Evolutionary conservation across 805 yeast genomes (phyloP), one percentile per base, ranked within the genome.

Genomic region (Monosporozyma unispora): DNA sequence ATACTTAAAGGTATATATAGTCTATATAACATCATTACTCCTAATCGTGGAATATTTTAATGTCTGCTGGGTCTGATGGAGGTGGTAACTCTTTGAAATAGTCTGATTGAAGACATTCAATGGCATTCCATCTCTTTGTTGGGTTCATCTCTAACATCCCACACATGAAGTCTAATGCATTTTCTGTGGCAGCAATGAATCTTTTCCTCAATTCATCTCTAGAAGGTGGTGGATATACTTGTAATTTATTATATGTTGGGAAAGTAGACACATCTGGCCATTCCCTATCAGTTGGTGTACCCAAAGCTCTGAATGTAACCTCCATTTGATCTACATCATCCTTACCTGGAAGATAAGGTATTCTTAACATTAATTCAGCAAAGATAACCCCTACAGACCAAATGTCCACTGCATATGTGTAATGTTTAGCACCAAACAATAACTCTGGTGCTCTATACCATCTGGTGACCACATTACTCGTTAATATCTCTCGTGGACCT

Each of bases 401-500:
- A 11, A 89, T 71, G 68, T 93, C 99, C 3, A 93, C 78, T 0
- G 95, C 95, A 1, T 82, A 83, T 0, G 96, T 84, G 60, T 93
- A 93, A 64, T 88, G 93, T 45, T 83, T 76, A 0, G 96, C 84
- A 0, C 96, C 97, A 53, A 91, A 79, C 22, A 93, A 70, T 44
- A 93, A 70, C 60, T 93, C 99, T 0, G 99, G 99, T 0, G 98
- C 96, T 49, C 98, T 72, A 67, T 93, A 93, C 99, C 99, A 93
- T 52, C 98, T 71, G 2, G 99, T 93, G 1, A 93, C 99, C 3
- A 93, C 99, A 54, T 90, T 91, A 1, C 96, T 86, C 0, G 98
- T 87, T 64, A 93, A 71, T 43, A 75, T 78, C 54, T 85, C 93
- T 51, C 80, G 79, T 0, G 90, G 87, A 22, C 82, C 75, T 0